Evolutionary conservation across 1,284 basidiomycete species (phyloP).

Genomic region (Amylostereum chailletii): DNA sequence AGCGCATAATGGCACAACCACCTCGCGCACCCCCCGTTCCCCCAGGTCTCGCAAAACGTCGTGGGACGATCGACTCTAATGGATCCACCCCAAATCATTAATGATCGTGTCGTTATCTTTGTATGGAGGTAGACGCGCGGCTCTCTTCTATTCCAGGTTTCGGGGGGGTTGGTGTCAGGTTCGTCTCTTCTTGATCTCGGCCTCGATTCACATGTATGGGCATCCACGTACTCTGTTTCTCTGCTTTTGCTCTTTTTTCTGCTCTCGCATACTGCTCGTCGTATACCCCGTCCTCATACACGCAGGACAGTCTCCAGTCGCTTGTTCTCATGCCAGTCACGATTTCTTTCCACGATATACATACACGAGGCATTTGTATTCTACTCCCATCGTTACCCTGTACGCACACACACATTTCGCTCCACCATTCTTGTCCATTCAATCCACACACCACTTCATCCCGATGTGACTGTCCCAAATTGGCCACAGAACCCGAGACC

Average conservation of each 20-base stretch:
- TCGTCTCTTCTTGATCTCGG: neutral
- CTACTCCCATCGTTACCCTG: too few relatives aligned
- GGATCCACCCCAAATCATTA: neutral
- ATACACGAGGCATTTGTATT: too few relatives aligned
- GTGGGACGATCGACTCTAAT: neutral
- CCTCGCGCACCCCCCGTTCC: neutral
- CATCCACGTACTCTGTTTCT: neutral
- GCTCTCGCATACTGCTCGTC: neutral
- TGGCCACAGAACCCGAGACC: too few relatives aligned
- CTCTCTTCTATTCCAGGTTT: neutral
- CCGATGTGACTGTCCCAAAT: too few relatives aligned
- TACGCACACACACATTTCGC: too few relatives aligned
- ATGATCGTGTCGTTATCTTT: neutral
- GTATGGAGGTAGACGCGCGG: neutral
- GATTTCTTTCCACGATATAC: too few relatives aligned
- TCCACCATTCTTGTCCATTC: too few relatives aligned
- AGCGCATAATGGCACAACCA: neutral
- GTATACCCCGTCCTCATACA: neutral
- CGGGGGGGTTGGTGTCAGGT: neutral
- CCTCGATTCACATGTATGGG: neutral
- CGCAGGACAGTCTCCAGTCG: neutral
- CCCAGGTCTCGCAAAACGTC: neutral
- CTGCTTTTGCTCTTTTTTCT: neutral
- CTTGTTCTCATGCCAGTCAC: too few relatives aligned
- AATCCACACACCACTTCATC: too few relatives aligned